Evolutionary conservation across 2,329 filamentous ascomycete genomes (phyloP), one percentile per base, ranked within the genome.

Genomic region (Ascomycota sp.): DNA sequence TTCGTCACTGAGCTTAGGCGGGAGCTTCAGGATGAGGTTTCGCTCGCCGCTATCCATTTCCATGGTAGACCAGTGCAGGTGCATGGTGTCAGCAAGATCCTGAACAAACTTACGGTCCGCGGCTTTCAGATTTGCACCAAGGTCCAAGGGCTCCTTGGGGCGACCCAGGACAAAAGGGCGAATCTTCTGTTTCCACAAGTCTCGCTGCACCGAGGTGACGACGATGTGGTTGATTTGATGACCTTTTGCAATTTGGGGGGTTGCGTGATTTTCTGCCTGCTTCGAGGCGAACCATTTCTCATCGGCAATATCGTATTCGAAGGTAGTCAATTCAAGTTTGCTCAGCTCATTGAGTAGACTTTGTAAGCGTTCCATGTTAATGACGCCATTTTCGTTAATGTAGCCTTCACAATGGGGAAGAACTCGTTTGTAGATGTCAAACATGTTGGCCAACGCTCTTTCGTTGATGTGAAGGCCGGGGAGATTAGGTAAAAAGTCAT

Each of bases 391-490:
- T 49, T 98, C 83, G 52, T 98, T 98, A 54, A 98, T 86, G 51
- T 95, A 98, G 5, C 89, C 89, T 33, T 81, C 79, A 43, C 82
- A 76, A 46, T 76, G 73, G 7, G 85, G 85, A 35, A 98, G 60
- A 23, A 93, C 73, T 28, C 76, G 66, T 54, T 95, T 95, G 63
- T 98, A 98, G 35, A 93, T 73, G 46, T 78, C 77, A 52, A 98
- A 98, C 89, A 98, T 98, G 47, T 89, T 75, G 17, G 86, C 81
- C 52, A 98, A 59, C 15, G 91, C 89, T 39, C 89, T 91, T 54
- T 98, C 91, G 53, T 98, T 98, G 55, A 98, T 98, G 54, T 98
- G 89, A 39, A 98, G 57, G 46, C 91, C 81, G 5, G 91, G 91
- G 34, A 98, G 63, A 54, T 98, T 94, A 3, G 89, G 89, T 51